phyloP scores from a whole-genome alignment of 2,329 filamentous ascomycete species.

The Cryoendolithus antarcticus region DNA sequence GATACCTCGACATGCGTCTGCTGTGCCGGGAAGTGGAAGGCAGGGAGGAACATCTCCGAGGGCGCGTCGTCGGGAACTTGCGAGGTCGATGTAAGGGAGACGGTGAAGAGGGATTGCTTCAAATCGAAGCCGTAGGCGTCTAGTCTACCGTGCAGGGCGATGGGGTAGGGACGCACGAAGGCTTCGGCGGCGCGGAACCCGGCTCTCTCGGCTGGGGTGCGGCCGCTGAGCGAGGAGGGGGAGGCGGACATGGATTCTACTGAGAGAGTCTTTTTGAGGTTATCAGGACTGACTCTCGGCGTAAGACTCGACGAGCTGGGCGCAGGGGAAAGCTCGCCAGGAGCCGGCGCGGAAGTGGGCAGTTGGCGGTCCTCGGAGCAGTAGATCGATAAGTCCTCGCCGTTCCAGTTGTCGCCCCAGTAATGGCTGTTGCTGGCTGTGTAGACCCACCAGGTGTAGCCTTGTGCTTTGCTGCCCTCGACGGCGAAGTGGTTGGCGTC shows the following conservation, averaged over 20 bases:
- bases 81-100: conserved; percentile 53
- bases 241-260: conserved; percentile 34
- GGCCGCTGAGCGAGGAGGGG: conserved; percentile 6
- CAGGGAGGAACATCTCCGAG: conserved; percentile 75
- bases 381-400: conserved; percentile 86
- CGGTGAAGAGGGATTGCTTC: conserved; percentile 60
- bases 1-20: conserved; percentile 61
- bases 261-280: conserved; percentile 61
- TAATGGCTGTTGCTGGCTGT: conserved; percentile 70
- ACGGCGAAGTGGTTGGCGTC: conserved; percentile 93
- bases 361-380: conserved; percentile 67
- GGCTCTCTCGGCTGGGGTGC: conserved; percentile 37
- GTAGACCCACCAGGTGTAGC: conserved; percentile 86
- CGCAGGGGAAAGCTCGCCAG: conserved; percentile 20
- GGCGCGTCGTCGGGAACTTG: conserved; percentile 52
- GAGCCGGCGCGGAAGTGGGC: conserved; percentile 30
- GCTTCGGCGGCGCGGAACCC: conserved; percentile 88
- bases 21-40: conserved; percentile 73
- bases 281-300: conserved; percentile 56
- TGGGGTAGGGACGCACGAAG: conserved; percentile 74
- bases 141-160: conserved; percentile 60
- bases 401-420: conserved; percentile 92
- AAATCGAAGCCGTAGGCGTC: conserved; percentile 70
- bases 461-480: conserved; percentile 71
- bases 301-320: conserved; percentile 39